phyloP scores from a whole-genome alignment of 176 grass and related monocot genomes.

The Puccinellia tenuiflora region DNA sequence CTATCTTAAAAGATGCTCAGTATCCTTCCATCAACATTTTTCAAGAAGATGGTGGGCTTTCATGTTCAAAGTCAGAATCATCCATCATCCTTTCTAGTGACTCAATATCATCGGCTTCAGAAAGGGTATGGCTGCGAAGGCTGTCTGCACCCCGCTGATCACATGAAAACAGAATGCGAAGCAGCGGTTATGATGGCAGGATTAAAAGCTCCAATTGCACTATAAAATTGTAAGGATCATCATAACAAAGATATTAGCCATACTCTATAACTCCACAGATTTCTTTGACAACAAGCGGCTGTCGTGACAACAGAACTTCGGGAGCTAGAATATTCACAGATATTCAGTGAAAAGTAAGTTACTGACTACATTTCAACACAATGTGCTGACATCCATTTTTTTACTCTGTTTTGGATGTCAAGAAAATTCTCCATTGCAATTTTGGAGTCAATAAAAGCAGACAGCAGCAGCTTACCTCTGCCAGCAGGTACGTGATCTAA shows the following conservation, averaged over 20 bases:
- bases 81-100: conserved; percentile 72
- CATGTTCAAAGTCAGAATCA: conserved; percentile 51
- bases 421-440: background rate
- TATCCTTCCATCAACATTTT: conserved; percentile 3
- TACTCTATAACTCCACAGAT: conserved; percentile 99
- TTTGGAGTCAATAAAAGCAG: background rate
- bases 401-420: background rate
- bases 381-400: background rate
- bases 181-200: background rate
- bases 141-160: conserved; percentile 80
- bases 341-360: background rate
- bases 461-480: conserved; percentile 51
- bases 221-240: conserved; percentile 2
- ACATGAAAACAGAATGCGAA: conserved; percentile 9
- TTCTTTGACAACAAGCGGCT: conserved; percentile 81
- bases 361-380: background rate
- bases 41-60: conserved; percentile 33
- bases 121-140: conserved; percentile 56
- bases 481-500: no score
- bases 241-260: background rate
- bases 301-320: conserved; percentile 74
- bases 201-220: background rate
- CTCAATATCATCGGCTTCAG: conserved; percentile 64
- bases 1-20: background rate
- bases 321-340: conserved; percentile 59